phyloP scores from a whole-genome alignment of 1,284 basidiomycete genomes.

The Sporisorium graminicola region DNA sequence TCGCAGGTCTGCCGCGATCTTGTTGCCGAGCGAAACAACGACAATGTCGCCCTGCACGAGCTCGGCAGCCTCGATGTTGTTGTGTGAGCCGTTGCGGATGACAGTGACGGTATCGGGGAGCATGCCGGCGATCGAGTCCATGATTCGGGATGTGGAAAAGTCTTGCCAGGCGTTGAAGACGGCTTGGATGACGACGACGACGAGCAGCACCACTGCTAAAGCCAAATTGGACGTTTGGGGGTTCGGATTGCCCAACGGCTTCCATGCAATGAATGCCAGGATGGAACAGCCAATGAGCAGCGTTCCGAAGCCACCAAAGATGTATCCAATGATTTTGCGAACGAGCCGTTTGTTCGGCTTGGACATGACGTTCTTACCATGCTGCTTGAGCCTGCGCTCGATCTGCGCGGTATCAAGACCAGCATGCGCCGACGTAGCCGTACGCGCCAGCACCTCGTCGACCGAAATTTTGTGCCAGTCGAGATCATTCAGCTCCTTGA shows the following conservation, averaged over 20 bases:
- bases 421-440: constrained; percentile 71
- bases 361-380: constrained; percentile 74
- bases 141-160: constrained; percentile 42
- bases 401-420: constrained; percentile 75
- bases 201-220: constrained; percentile 68
- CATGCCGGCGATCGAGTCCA: constrained; percentile 73
- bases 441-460: constrained; percentile 73
- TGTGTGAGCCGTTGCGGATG: constrained; percentile 75
- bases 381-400: constrained; percentile 71
- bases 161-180: constrained; percentile 73
- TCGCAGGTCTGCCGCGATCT: constrained; percentile 72
- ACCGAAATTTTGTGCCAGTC: constrained; percentile 74
- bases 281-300: constrained; percentile 74
- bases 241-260: constrained; percentile 73
- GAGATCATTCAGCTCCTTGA: constrained; percentile 64
- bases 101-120: constrained; percentile 74
- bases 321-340: constrained; percentile 73
- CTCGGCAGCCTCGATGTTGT: constrained; percentile 75
- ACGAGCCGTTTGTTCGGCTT: constrained; percentile 73
- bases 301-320: constrained; percentile 75
- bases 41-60: constrained; percentile 80
- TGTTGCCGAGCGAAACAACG: constrained; percentile 70
- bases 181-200: constrained; percentile 71
- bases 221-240: constrained; percentile 74
- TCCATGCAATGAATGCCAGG: constrained; percentile 73